Conservation (phyloP, 1,284 basidiomycete genomes). For the Ustilago shanxiensis region DNA sequence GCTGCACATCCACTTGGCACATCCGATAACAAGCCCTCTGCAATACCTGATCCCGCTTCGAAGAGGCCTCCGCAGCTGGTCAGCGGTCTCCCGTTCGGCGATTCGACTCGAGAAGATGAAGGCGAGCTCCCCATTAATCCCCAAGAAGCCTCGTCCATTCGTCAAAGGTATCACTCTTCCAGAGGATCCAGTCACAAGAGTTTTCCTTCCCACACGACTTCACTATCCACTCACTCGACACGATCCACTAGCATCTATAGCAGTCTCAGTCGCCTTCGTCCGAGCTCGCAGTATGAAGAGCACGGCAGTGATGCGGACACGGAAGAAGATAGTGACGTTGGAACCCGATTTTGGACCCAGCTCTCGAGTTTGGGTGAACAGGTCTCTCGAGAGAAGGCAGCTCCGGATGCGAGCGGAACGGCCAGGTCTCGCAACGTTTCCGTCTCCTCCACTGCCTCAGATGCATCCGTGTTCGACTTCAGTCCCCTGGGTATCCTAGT, state of each 20-base stretch:
- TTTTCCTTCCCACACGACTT: constrained; percentile 15
- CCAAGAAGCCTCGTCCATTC: background rate
- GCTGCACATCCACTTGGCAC: constrained; percentile 12
- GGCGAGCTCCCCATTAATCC: background rate
- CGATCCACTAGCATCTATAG: constrained; percentile 23
- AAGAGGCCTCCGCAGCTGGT: no score
- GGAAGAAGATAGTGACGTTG: constrained; percentile 22
- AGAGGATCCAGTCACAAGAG: constrained; percentile 21
- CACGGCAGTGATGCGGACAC: background rate
- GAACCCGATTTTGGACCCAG: constrained; percentile 27
- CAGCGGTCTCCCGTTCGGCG: background rate
- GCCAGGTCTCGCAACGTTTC: constrained; percentile 5
- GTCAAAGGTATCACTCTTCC: constrained; percentile 5
- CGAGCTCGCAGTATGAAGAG: background rate
- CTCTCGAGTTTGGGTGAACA: constrained; percentile 24
- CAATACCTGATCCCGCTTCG: background rate
- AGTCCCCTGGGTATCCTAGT: constrained; percentile 36
- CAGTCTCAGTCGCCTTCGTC: background rate
- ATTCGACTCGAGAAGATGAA: background rate
- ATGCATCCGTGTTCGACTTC: constrained; percentile 26
- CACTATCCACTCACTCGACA: constrained; percentile 16
- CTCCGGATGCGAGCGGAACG: background rate
- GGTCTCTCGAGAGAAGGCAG: constrained; percentile 15
- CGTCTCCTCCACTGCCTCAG: constrained; percentile 18
- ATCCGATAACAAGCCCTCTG: background rate